Base-by-base conservation (phyloP, 1,284 basidiomycete species). In the Salmacisia buchloeana region DNA sequence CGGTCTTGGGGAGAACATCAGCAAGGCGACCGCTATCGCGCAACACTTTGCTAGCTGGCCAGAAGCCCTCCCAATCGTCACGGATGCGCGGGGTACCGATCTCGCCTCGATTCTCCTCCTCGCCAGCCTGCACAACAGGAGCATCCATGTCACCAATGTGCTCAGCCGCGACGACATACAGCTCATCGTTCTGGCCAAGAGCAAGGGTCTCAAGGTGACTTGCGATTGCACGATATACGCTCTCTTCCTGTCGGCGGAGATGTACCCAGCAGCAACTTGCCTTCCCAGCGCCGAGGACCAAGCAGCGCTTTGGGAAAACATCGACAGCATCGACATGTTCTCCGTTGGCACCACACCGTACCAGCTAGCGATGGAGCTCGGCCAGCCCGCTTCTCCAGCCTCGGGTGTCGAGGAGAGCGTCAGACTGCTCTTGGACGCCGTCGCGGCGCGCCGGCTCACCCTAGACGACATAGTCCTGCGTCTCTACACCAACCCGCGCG, bases 151-250 rank as follows among this genome's bases (percentile, higher is more conserved):
- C 68, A 93, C 92, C n/a, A 90, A 94, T 74, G 91, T 98, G 38
- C 87, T 88, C 69, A 89, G 85, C 67, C 85, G 87, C 72, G 93
- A 94, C 66, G 96, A 98, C 80, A 84, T 99, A 62, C 83, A 89
- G 41, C 83, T 99, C 64, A 97, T 99, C 78, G 88, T 89, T 5
- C 84, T 99, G 59, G 92, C 91, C 84, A 99, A 98, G 83, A 88
- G 89, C 61, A 96, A 94, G 83, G 85, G 89, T 31, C 85, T 98
- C 72, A 89, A 91, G 76, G 94, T 97, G 64, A 97, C 94, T 2
- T 97, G 94, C 80, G 96, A 99, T 74, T 92, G 97, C 36, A 88
- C 93, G 9, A 85, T 97, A 59, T 97, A 92, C 81, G 86, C 91
- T 10, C 83, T 99, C 65, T 97, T 97, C 86, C 94, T 93, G 83